Percentiles rank a stretch among this genome's conserved stretches.
phyloP scores from a whole-genome alignment of 352 stramenopile genomes.

The Globisporangium spiculum region DNA sequence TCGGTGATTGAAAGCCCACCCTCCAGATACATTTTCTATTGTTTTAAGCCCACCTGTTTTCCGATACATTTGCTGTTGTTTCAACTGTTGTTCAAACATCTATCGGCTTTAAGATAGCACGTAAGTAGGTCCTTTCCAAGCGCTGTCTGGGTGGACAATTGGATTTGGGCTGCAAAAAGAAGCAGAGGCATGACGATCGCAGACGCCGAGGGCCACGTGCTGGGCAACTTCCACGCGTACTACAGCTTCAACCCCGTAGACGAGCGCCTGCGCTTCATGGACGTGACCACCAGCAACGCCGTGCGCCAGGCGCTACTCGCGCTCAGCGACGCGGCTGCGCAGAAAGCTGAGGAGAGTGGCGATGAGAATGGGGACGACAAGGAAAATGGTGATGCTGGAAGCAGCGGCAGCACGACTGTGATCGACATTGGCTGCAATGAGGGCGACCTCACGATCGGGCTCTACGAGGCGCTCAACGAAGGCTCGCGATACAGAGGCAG shows the following conservation, averaged over 20 bases:
- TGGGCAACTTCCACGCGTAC: slow-evolving; percentile 85
- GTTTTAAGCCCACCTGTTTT: too few species aligned
- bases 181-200: slow-evolving; percentile 21
- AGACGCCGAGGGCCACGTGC: slow-evolving; percentile 60
- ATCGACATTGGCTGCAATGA: slow-evolving; percentile 86
- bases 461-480: slow-evolving; percentile 64
- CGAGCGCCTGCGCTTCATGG: slow-evolving; percentile 76
- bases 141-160: neutral
- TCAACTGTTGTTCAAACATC: too few species aligned
- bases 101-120: too few species aligned
- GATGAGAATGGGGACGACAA: slow-evolving; percentile 5
- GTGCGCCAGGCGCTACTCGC: slow-evolving; percentile 43
- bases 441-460: slow-evolving; percentile 70
- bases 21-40: too few species aligned
- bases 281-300: slow-evolving; percentile 32
- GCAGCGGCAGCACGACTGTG: slow-evolving; percentile 28
- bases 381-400: slow-evolving; percentile 14
- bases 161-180: neutral
- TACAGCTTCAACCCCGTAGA: slow-evolving; percentile 82
- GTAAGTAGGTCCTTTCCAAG: neutral
- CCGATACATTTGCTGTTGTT: too few species aligned
- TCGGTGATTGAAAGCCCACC: neutral
- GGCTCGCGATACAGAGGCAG: neutral
- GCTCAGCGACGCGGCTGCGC: slow-evolving; percentile 5
- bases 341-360: slow-evolving; percentile 2